A percentile compares a stretch with the other conserved stretches of the same genome.
phyloP scores from a whole-genome alignment of 164 flowering plant species.

The Magnolia changhungtana region DNA sequence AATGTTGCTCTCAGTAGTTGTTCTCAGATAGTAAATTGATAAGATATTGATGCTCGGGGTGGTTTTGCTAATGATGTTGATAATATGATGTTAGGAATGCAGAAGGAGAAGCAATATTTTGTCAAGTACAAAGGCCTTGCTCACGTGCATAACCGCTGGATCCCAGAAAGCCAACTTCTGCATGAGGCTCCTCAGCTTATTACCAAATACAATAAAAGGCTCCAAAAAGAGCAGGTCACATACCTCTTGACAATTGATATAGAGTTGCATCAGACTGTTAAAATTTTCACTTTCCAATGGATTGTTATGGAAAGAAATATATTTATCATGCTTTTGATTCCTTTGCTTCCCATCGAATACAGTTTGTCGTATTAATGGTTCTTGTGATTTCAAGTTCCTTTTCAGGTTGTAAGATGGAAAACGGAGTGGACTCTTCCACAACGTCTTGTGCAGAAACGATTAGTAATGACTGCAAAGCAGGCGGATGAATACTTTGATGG shows the following conservation, averaged over 20 bases:
- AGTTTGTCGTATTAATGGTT: slow-evolving; percentile 4
- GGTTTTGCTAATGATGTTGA: slow-evolving; percentile 7
- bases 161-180: slow-evolving; percentile 49
- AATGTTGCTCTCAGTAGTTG: neutral
- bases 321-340: neutral
- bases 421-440: slow-evolving; percentile 63
- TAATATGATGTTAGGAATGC: slow-evolving; percentile 34
- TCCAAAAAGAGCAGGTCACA: slow-evolving; percentile 12
- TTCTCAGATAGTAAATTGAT: neutral
- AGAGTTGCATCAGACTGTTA: neutral
- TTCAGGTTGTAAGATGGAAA: slow-evolving; percentile 42
- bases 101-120: slow-evolving; percentile 51
- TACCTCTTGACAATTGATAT: neutral
- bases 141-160: slow-evolving; percentile 74
- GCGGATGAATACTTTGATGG: slow-evolving; percentile 13
- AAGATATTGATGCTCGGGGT: neutral
- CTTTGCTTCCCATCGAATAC: neutral
- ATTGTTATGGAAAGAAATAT: neutral
- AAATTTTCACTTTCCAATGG: neutral
- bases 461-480: slow-evolving; percentile 23
- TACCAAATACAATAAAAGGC: slow-evolving; percentile 35
- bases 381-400: neutral
- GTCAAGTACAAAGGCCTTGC: slow-evolving; percentile 77
- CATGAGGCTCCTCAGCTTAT: slow-evolving; percentile 53
- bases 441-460: slow-evolving; percentile 57